Base-by-base conservation (phyloP, 208 protist genomes). In the Acanthamoeba royreba region DNA sequence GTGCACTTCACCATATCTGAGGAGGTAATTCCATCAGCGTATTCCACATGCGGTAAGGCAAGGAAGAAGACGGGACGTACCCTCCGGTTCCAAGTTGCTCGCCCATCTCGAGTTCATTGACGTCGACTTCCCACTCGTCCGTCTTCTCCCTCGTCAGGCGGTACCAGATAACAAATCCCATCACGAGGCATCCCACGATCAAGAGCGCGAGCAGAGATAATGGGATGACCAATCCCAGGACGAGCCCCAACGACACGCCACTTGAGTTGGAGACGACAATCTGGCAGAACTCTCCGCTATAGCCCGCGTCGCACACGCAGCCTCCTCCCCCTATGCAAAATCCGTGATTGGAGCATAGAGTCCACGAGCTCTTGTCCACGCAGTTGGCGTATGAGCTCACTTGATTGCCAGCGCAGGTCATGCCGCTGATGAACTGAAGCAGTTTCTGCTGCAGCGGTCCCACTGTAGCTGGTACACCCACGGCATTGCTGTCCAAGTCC, bases 41-140 rank as follows among this genome's bases (percentile, higher is more conserved):
- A n/a, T n/a, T n/a, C n/a, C n/a, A n/a, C n/a, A n/a, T n/a, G n/a
- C n/a, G n/a, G n/a, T n/a, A n/a, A n/a, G n/a, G n/a, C n/a, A n/a
- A n/a, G n/a, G n/a, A n/a, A n/a, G n/a, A n/a, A n/a, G n/a, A n/a
- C n/a, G n/a, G 11, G 77, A 46, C 86, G 40, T 38, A 92, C 9
- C 9, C 47, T 15, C 86, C 86, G 0, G n/a, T 15, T 35, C 86
- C 86, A 13, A 92, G 31, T 42, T 77, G 35, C 0, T 92, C 86
- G 31, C 47, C 31, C 35, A 74, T 74, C 0, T 92, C 53, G 86
- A 92, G 1, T 35, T 92, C 86, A 4, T 49, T 45, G 40, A 46
- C 19, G 53, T 92, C 53, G 40, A 92, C 72, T 38, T 88, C 79
- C 79, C 79, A 74, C 19, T 74, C 63, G 63, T 74, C 43, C 63